phyloP scores from a whole-genome alignment of 1,139 yeast genomes.

The Geotrichum fermentans region DNA sequence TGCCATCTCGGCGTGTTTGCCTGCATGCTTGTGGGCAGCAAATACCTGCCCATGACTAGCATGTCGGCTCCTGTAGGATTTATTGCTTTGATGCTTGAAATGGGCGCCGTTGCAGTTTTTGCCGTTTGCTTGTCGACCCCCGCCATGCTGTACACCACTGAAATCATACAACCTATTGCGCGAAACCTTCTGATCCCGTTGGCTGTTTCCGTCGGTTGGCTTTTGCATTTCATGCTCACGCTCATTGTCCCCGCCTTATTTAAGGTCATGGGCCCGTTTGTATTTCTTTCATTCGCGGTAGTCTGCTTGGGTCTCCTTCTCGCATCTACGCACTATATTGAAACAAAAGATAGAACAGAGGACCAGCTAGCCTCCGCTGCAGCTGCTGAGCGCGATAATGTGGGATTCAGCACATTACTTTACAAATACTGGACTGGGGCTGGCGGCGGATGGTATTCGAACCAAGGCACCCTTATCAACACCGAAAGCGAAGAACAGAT shows the following conservation, averaged over 20 bases:
- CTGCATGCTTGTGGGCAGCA: conserved; percentile 23
- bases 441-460: neutral
- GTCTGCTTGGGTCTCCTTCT: conserved; percentile 32
- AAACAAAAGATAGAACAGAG: neutral
- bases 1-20: conserved; percentile 40
- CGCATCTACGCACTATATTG: neutral
- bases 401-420: no score
- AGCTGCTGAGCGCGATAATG: no score
- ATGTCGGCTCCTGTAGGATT: conserved; percentile 36
- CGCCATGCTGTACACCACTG: conserved; percentile 49
- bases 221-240: conserved; percentile 39
- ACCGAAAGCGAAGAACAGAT: neutral
- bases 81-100: conserved; percentile 45
- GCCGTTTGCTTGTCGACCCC: conserved; percentile 41
- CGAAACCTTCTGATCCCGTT: conserved; percentile 51
- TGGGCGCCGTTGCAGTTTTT: conserved; percentile 48
- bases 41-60: conserved; percentile 29
- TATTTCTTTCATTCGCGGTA: conserved; percentile 43
- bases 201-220: conserved; percentile 54
- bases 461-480: neutral
- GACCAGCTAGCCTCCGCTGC: neutral
- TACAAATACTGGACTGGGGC: no score
- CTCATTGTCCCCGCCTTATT: conserved; percentile 41
- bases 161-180: conserved; percentile 47
- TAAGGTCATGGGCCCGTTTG: conserved; percentile 40